Base-by-base conservation (phyloP, 2,329 filamentous ascomycete genomes). In the Xylariaceae sp. region DNA sequence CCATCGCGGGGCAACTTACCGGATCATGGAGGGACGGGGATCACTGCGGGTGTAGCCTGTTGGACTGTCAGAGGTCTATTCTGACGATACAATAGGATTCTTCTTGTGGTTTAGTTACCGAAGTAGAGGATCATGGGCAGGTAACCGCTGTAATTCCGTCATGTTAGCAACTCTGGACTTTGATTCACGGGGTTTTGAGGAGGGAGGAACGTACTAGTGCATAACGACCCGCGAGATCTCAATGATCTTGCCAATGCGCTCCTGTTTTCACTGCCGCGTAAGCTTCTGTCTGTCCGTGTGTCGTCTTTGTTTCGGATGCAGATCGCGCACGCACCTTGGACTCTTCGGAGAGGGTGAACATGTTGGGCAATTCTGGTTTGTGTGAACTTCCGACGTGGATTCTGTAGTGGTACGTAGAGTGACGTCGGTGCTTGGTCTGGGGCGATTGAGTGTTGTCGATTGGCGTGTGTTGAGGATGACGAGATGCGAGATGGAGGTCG, bases 241-340 rank as follows among this genome's bases (percentile, higher is more conserved):
- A 75, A 99, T 94, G 79, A 97, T 84, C 82, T 92, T 93, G 72
- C 90, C 88, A 78, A 99, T 96, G 82, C 94, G 92, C 88, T 99
- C 94, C 93, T 97, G 70, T 67, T n/a, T 18, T 15, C 55, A 15
- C 18, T 15, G 18, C 39, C 37, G 37, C 8, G 55, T 64, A 30
- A 44, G 61, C 49, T 52, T 18, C 34, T 35, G 56, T 51, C 72
- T 42, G 13, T 13, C 37, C 2, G 17, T 18, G 17, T 42, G 44
- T 15, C 30, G 11, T 60, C 48, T 13, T 8, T 17, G 23, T n/a
- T 48, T 15, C 11, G 45, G 7, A 48, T 18, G 4, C n/a, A 23
- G 42, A 34, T 30, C 51, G 15, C 44, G 15, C 48, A 53, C 74
- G 67, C 74, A 96, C 93, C 88, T 97, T 97, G 73, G 92, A 92